These are phyloP conservation scores for Beauveria rudraprayagi DNA, from an alignment of 2,329 filamentous ascomycete genomes.

Conservation along the genomic window DNA sequence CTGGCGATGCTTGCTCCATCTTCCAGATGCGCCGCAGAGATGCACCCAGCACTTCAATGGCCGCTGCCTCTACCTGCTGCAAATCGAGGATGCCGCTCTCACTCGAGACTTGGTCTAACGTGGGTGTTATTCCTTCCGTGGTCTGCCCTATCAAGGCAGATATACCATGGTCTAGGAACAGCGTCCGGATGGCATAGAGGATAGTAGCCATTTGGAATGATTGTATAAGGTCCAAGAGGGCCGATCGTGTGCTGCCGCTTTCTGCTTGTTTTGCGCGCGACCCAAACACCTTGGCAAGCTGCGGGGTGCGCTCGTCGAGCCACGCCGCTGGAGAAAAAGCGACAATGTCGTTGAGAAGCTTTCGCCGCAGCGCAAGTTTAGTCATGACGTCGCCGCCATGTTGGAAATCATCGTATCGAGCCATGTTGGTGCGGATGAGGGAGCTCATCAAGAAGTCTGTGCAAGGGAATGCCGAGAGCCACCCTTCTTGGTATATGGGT, in stretches of 20 bases:
- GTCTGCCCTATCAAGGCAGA: background rate
- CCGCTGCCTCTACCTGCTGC: background rate
- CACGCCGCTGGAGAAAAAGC: background rate
- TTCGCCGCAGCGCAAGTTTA: background rate
- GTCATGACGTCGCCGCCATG: background rate
- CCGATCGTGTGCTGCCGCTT: background rate
- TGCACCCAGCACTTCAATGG: background rate
- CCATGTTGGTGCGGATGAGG: slow-evolving; percentile 3
- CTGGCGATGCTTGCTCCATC: background rate
- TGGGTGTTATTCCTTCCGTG: too few species aligned
- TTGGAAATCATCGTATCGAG: background rate
- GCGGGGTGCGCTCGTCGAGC: background rate
- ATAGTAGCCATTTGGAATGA: slow-evolving; percentile 4
- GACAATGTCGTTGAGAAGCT: background rate
- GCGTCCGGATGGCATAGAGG: slow-evolving; percentile 12
- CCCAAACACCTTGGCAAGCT: background rate
- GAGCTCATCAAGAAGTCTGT: background rate
- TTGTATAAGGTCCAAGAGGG: slow-evolving; percentile 5
- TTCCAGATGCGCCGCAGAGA: slow-evolving; percentile 7
- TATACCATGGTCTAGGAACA: slow-evolving; percentile 10
- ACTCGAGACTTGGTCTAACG: background rate
- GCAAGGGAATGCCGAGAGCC: background rate
- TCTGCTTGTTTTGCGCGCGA: background rate
- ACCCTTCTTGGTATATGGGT: slow-evolving; percentile 1
- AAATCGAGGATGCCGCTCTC: background rate